Evolutionary conservation across 1,139 yeast genomes (phyloP), one percentile per base, ranked within the genome.

Genomic region (Candida pseudocylindracea): DNA sequence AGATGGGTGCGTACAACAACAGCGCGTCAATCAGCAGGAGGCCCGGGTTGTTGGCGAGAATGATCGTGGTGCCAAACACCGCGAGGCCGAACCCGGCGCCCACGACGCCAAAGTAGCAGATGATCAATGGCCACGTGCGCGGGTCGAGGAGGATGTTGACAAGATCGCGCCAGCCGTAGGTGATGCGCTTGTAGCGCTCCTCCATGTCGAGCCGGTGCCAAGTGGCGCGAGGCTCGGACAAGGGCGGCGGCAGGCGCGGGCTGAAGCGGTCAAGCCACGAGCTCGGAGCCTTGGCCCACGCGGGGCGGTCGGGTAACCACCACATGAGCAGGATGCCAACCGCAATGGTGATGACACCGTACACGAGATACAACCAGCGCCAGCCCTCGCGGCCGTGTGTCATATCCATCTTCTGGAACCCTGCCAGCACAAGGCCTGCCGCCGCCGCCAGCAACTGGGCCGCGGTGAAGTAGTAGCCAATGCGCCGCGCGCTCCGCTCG

Each of bases 81-180:
- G 85, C 83, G 36, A 80, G 57, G 12, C 93, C 93, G 46, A 65
- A 72, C 1, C 93, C 93, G 12, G 81, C 71, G 31, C 93, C 93
- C 12, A 80, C 93, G 11, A 76, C 93, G 8, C 93, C 93, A 51
- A 80, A 81, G 51, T 80, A 80, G 93, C 80, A 80, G 54, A 80
- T 59, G 33, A 78, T 58, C 37, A 80, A 52, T 2, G 93, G 91
- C 88, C 88, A 79, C 31, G 75, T 59, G 41, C 91, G 60, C 31
- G 63, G 44, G 47, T 80, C 93, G 25, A 60, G 45, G 26, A 78
- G 45, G 32, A 80, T 64, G n/a, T 48, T 49, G 31, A 53, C 47
- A 25, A 80, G 57, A 36, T 79, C 88, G 32, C 50, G 56, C 58
- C 71, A 55, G 2, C 63, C 60, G 91, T 92, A 80, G 8, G 46